Conservation (phyloP, 1,284 basidiomycete species). For the Dichomitus squalens region DNA sequence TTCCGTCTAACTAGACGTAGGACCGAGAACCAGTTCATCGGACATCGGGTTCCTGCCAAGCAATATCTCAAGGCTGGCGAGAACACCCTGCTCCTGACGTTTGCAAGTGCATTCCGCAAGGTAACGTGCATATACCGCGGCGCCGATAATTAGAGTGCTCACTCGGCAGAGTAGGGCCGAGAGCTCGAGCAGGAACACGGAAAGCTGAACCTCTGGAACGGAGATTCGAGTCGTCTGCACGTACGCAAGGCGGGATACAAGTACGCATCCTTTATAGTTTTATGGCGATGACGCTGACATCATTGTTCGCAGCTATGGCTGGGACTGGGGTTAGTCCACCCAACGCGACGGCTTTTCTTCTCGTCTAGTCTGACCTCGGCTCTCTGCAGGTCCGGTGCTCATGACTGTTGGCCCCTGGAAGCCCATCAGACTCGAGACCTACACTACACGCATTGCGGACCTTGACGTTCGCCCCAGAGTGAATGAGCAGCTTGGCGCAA, state of each 20-base stretch:
- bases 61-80: conserved; percentile 51
- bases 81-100: conserved; percentile 73
- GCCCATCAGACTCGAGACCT: conserved; percentile 71
- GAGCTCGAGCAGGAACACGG: conserved; percentile 63
- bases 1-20: conserved; percentile 34
- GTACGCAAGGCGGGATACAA: conserved; percentile 91
- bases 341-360: not conserved
- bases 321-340: conserved; percentile 75
- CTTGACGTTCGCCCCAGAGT: conserved; percentile 60
- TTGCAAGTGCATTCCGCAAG: conserved; percentile 77
- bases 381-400: conserved; percentile 60
- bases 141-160: not conserved
- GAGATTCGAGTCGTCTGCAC: conserved; percentile 83
- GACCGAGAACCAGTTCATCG: conserved; percentile 79
- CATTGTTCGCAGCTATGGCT: conserved; percentile 60
- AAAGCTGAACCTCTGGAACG: conserved; percentile 79
- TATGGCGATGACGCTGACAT: not conserved
- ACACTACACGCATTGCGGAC: conserved; percentile 64
- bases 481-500: conserved; percentile 52
- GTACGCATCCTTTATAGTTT: conserved; percentile 34
- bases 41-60: conserved; percentile 65
- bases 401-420: conserved; percentile 84
- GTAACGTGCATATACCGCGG: conserved; percentile 35
- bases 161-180: conserved; percentile 51
- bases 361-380: conserved; percentile 7